A percentile compares a stretch with the other conserved stretches of the same genome.
These are phyloP conservation scores for Fusarium brevicatenulatum DNA, from an alignment of 2,329 filamentous ascomycete species.

Conservation along the genomic window DNA sequence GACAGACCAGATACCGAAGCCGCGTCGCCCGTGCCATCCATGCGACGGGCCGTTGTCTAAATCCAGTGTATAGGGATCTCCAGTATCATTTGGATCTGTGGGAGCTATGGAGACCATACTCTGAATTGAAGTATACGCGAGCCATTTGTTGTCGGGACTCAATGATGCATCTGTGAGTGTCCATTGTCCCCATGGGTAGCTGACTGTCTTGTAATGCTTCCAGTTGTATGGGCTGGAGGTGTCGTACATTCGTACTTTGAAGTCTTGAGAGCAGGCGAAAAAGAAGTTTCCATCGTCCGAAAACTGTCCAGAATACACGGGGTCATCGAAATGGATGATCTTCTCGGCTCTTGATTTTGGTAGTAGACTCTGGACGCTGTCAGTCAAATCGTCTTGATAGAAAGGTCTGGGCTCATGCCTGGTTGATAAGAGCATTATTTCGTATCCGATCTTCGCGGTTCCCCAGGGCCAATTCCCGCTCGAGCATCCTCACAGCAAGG, in stretches of 20 bases:
- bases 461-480: constrained; percentile 82
- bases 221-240: constrained; percentile 95
- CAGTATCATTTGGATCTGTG: constrained; percentile 84
- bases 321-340: constrained; percentile 85
- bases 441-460: constrained; percentile 66
- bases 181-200: constrained; percentile 90
- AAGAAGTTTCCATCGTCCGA: constrained; percentile 98
- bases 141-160: constrained; percentile 89
- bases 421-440: constrained; percentile 73
- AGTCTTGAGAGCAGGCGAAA: constrained; percentile 91
- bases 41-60: constrained; percentile 56
- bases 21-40: constrained; percentile 44
- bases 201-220: constrained; percentile 93
- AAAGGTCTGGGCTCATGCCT: constrained; percentile 57
- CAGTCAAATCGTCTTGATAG: background rate
- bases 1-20: constrained; percentile 84
- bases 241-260: constrained; percentile 96
- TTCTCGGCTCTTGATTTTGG: constrained; percentile 82
- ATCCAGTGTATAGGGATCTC: constrained; percentile 83
- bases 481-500: constrained; percentile 77
- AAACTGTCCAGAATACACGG: constrained; percentile 95
- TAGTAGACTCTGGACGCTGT: constrained; percentile 70
- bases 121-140: constrained; percentile 91
- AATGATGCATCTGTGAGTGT: constrained; percentile 94
- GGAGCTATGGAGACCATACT: constrained; percentile 85